Base-by-base conservation (phyloP, 2,329 filamentous ascomycete genomes). In the Fusarium xyrophilum region DNA sequence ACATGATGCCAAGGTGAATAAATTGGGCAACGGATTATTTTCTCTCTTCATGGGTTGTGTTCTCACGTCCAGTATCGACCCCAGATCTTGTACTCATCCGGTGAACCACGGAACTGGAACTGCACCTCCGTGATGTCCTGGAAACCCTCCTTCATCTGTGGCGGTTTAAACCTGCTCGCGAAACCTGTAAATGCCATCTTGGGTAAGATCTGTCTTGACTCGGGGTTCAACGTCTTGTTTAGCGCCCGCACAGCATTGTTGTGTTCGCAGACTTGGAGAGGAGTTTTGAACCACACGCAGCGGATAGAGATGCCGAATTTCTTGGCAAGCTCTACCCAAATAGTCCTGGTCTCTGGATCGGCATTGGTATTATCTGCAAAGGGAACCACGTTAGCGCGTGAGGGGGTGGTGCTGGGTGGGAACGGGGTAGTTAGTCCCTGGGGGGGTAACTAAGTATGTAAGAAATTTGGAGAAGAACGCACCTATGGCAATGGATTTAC, bases 331-430 rank as follows among this genome's bases (percentile, higher is more conserved):
- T 87, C 82, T 33, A 93, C 80, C 95, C 95, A 98, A 63, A 91
- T 81, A n/a, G 86, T 85, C 68, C 96, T 86, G 27, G 90, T 93
- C 54, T 92, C 90, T 14, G 84, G 77, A 79, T 97, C 91, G 32
- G 94, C 88, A 76, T 99, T 99, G n/a, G 96, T 98, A 78, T 97
- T 98, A 79, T 99, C 96, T 96, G 51, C 58, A 43, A 39, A 30
- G 39, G 63, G 70, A 51, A 44, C 55, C 56, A 44, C n/a, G 63
- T 67, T 55, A 60, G 54, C 56, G 54, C 56, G 60, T 43, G 56
- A 69, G 59, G 66, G 48, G 23, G 58, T 55, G 65, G 63, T 65
- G 70, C n/a, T 61, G 56, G 68, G 70, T 61, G 58, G 66, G 59
- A 68, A 54, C 46, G 52, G 51, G 46, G 61, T 64, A 46, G 38